Percentiles rank a stretch among this genome's conserved stretches.
Evolutionary conservation across 1,139 yeast genomes (phyloP).

Genomic region (Yamadazyma pseudoaaseri): DNA sequence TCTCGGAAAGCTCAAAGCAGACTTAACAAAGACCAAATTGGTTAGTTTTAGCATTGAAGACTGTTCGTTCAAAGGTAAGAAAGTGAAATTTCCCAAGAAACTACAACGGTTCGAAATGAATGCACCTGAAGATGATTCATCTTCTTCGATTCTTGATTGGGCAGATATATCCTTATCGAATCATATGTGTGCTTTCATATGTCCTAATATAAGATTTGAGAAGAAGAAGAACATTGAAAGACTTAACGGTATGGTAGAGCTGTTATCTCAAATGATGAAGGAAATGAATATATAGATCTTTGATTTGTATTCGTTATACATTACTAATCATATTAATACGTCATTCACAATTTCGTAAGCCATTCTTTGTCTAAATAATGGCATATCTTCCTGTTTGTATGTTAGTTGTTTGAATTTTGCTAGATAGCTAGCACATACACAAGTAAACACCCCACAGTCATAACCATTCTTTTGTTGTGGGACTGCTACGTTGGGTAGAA

Average conservation of each 20-base stretch:
- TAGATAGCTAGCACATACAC: constrained; percentile 70
- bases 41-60: neutral
- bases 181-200: constrained; percentile 2
- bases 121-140: neutral
- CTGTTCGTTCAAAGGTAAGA: neutral
- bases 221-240: neutral
- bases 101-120: constrained; percentile 1
- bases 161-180: constrained; percentile 4
- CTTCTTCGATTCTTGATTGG: constrained; percentile 2
- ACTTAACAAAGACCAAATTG: constrained; percentile 2
- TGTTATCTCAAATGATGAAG: neutral
- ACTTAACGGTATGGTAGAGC: neutral
- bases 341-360: constrained; percentile 45
- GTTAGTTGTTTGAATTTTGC: constrained; percentile 46
- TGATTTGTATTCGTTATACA: neutral
- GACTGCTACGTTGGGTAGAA: constrained; percentile 41
- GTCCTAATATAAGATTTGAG: neutral
- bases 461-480: constrained; percentile 90
- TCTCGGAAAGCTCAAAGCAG: neutral
- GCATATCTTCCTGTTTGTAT: constrained; percentile 73
- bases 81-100: constrained; percentile 4
- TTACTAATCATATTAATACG: neutral
- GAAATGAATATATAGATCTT: neutral
- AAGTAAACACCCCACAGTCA: constrained; percentile 95
- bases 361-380: constrained; percentile 65